Base-by-base conservation (phyloP, 176 grass and related monocot genomes). In the Carex parvula region DNA sequence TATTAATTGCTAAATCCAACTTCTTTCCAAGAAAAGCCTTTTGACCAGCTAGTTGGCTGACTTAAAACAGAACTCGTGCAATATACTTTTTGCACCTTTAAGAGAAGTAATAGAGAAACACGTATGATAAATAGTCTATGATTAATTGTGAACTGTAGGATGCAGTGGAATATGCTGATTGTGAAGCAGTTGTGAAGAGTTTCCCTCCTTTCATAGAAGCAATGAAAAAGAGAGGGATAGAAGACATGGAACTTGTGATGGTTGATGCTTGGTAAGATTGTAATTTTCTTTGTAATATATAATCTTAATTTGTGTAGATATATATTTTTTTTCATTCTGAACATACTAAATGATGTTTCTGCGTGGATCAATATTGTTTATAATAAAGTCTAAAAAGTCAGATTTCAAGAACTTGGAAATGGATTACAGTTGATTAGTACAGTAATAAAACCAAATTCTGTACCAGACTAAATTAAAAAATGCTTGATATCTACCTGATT, bases 231-330 rank as follows among this genome's bases (percentile, higher is more conserved):
- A 95, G 97, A 89, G 97, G 97, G 21, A 92, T 99, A 24, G 97
- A 99, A 56, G 97, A 99, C 71, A 99, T 99, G 97, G 97, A 99
- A 63, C 97, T 99, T 80, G 93, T 99, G 50, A 99, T 99, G 97
- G 97, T 99, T 67, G 97, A 99, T 91, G 93, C 93, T 61, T 99
- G 97, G 97, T 99, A 91, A 89, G 87, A 29, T 81, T 41, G 46
- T 60, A 82, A 21, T 15, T n/a, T 72, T 33, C 37, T 55, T 18
- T 67, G 22, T 10, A 32, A 30, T 26, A 83, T 30, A 64, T 82
- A 24, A 16, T 77, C 24, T 55, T 56, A 77, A 56, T 56, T 30
- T 32, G 2, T 52, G 70, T 55, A 32, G 37, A 39, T 9, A 30
- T 22, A 46, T 46, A 48, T 12, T 30, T 0, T 54, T 70, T 70